Evolutionary conservation across 768 basidiomycete species (phyloP).

Genomic region (Leccinellum rugosiceps): DNA sequence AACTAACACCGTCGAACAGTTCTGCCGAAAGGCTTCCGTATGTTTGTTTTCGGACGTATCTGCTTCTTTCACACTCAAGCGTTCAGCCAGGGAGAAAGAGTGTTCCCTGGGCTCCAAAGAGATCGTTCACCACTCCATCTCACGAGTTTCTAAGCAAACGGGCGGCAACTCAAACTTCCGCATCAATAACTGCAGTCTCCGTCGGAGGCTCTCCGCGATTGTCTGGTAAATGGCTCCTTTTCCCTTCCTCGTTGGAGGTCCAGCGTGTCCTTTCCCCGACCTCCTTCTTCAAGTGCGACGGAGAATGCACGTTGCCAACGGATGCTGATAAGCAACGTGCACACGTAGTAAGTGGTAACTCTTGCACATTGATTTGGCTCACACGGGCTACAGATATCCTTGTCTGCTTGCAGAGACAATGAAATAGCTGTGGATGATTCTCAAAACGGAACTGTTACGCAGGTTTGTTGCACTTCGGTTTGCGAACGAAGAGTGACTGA

Average conservation of each 20-base stretch:
- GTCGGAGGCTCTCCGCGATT: constrained; percentile 13
- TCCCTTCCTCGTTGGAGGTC: constrained; percentile 3
- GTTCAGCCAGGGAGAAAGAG: constrained; percentile 3
- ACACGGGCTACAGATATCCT: constrained; percentile 17
- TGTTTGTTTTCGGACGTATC: neutral
- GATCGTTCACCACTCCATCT: neutral
- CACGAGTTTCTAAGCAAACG: constrained; percentile 11
- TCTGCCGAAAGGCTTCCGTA: constrained; percentile 9
- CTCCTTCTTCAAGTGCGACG: constrained; percentile 17
- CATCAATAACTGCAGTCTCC: constrained; percentile 16
- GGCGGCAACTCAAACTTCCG: constrained; percentile 4
- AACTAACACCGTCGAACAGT: constrained; percentile 2
- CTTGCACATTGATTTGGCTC: neutral
- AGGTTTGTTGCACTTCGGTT: constrained; percentile 4
- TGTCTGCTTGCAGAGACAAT: constrained; percentile 29
- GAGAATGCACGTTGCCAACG: constrained; percentile 7
- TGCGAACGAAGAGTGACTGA: neutral
- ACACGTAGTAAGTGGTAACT: constrained; percentile 22
- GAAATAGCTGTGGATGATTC: constrained; percentile 22
- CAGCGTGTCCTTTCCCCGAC: constrained; percentile 22
- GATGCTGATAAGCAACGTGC: constrained; percentile 9
- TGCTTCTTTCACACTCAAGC: neutral
- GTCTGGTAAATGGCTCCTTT: constrained; percentile 12
- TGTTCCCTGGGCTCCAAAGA: neutral
- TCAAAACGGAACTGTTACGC: constrained; percentile 19